phyloP scores from a whole-genome alignment of 495 filamentous ascomycete genomes.

The Clohesyomyces aquaticus region DNA sequence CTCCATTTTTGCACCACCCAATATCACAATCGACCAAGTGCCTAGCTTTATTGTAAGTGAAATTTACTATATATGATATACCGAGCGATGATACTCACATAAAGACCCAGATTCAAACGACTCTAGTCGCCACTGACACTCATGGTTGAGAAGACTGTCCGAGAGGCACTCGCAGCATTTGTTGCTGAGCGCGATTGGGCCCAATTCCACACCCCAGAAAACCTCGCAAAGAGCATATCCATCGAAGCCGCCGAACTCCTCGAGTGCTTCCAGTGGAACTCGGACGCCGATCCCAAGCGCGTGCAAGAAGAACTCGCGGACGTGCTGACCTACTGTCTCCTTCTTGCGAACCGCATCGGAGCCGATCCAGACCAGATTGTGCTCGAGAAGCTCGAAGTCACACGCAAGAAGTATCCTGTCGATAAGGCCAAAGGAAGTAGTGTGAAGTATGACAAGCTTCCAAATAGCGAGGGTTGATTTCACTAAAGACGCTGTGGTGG shows the following conservation, averaged over 20 bases:
- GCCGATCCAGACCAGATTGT: slow-evolving; percentile 29
- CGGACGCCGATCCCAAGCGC: slow-evolving; percentile 25
- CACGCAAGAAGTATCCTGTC: slow-evolving; percentile 34
- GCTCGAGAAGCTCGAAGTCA: slow-evolving; percentile 32
- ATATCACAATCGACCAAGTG: neutral
- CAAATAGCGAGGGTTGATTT: slow-evolving; percentile 26
- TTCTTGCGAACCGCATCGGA: slow-evolving; percentile 28
- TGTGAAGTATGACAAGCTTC: slow-evolving; percentile 31
- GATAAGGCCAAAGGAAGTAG: slow-evolving; percentile 29
- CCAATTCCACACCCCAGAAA: slow-evolving; percentile 34
- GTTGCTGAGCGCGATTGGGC: slow-evolving; percentile 35
- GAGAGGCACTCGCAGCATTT: slow-evolving; percentile 19
- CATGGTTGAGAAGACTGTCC: neutral
- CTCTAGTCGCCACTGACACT: neutral
- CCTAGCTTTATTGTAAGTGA: neutral
- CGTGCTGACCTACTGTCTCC: slow-evolving; percentile 33
- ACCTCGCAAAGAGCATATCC: slow-evolving; percentile 30
- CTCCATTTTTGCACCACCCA: neutral
- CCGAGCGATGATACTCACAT: neutral
- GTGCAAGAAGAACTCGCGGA: slow-evolving; percentile 34
- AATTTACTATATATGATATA: neutral
- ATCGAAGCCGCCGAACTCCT: slow-evolving; percentile 33
- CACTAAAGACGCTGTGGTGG: slow-evolving; percentile 22
- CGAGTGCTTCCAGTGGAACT: slow-evolving; percentile 34
- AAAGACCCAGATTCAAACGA: neutral